These are phyloP conservation scores for Fusarium sp. DNA, from an alignment of 2,329 filamentous ascomycete genomes.

Conservation along the genomic window DNA sequence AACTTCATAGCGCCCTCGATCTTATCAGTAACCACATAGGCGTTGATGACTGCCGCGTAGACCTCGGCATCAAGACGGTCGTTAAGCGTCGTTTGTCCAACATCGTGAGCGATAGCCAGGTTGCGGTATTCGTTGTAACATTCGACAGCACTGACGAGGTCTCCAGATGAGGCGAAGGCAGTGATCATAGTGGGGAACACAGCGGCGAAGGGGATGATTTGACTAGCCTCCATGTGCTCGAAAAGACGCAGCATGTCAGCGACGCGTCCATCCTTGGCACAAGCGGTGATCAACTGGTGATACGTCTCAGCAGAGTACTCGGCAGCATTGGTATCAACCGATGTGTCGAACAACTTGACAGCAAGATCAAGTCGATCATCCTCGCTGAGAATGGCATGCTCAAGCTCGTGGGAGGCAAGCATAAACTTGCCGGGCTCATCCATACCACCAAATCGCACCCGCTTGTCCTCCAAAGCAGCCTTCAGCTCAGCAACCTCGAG, in stretches of 20 bases:
- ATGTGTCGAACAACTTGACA: constrained; percentile 85
- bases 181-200: constrained; percentile 95
- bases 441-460: constrained; percentile 86
- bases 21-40: constrained; percentile 86
- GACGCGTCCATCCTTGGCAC: constrained; percentile 82
- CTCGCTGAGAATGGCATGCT: constrained; percentile 86
- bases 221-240: constrained; percentile 87
- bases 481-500: constrained; percentile 82
- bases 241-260: constrained; percentile 92
- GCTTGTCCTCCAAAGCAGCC: constrained; percentile 81
- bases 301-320: constrained; percentile 87
- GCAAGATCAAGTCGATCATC: constrained; percentile 90
- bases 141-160: constrained; percentile 89
- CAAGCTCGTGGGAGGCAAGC: constrained; percentile 87
- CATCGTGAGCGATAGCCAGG: constrained; percentile 86
- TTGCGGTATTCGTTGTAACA: constrained; percentile 96
- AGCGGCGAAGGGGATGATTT: constrained; percentile 79
- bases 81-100: constrained; percentile 74
- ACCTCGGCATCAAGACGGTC: constrained; percentile 84
- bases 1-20: constrained; percentile 86
- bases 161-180: constrained; percentile 85
- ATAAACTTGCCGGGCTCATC: constrained; percentile 88
- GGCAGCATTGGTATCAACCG: constrained; percentile 71
- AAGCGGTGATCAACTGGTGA: constrained; percentile 85
- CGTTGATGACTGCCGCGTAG: constrained; percentile 91